These are phyloP conservation scores for Calamus simplicifolius DNA, from an alignment of 176 grass and related monocot genomes.

Conservation along the genomic window DNA sequence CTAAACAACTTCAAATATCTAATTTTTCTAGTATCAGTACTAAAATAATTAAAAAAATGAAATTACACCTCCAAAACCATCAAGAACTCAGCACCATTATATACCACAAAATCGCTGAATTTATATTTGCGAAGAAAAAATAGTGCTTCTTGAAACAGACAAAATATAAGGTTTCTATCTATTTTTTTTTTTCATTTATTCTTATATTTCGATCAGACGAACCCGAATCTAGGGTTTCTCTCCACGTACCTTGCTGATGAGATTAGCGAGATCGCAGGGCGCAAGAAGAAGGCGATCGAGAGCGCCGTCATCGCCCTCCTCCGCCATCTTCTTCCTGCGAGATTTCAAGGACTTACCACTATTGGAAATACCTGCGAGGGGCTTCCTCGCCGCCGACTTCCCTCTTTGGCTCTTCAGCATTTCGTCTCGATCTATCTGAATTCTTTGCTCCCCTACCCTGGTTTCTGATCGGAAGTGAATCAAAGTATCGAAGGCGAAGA, in stretches of 20 bases:
- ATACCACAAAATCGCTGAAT: too few relatives aligned
- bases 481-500: too few relatives aligned
- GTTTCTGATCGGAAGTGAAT: not conserved
- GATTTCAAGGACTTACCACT: constrained; percentile 11
- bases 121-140: too few relatives aligned
- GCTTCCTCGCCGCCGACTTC: constrained; percentile 41
- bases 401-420: constrained; percentile 38
- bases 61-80: too few relatives aligned
- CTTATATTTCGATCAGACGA: not conserved
- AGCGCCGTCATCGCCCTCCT: constrained; percentile 11
- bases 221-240: constrained; percentile 1
- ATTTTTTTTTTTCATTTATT: not conserved
- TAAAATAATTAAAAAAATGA: too few relatives aligned
- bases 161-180: not conserved
- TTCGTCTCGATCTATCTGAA: constrained; percentile 4
- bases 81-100: too few relatives aligned
- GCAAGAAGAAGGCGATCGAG: constrained; percentile 46
- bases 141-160: too few relatives aligned
- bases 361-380: constrained; percentile 48
- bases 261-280: constrained; percentile 28
- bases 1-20: too few relatives aligned
- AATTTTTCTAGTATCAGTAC: too few relatives aligned
- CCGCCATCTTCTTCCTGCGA: constrained; percentile 13
- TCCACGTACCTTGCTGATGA: constrained; percentile 40
- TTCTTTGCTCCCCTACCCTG: not conserved